These are phyloP conservation scores for Linnemannia schmuckeri DNA, from an alignment of 192 early-diverging fungal genomes.

Conservation along the genomic window DNA sequence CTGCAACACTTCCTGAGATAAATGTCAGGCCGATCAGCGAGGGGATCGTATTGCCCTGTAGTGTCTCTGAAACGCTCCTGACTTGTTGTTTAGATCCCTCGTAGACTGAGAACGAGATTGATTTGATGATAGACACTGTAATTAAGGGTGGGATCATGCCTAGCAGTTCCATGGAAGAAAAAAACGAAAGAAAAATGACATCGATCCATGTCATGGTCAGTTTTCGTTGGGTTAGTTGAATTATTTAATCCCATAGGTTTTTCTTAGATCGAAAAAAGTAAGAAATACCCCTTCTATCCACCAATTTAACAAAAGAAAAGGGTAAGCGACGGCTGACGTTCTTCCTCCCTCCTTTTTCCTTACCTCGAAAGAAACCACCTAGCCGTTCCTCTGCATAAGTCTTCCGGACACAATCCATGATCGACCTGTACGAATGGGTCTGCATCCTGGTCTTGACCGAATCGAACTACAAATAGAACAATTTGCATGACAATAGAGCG, in stretches of 20 bases:
- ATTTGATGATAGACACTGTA: conserved; percentile 88
- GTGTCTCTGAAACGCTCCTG: conserved; percentile 39
- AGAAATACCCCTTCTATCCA: not conserved
- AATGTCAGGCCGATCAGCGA: conserved; percentile 61
- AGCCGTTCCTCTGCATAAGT: conserved; percentile 88
- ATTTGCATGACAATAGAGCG: not conserved
- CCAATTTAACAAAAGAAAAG: not conserved
- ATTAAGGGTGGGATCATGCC: conserved; percentile 84
- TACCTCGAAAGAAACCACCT: conserved; percentile 89
- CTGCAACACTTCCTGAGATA: conserved; percentile 70
- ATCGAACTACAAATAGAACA: conserved; percentile 76
- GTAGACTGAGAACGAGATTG: conserved; percentile 93
- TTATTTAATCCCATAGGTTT: not conserved
- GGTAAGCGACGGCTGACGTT: not conserved
- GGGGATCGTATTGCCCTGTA: conserved; percentile 54
- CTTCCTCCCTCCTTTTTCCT: conserved; percentile 10
- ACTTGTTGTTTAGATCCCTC: conserved; percentile 76
- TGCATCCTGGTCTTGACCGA: conserved; percentile 98
- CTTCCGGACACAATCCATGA: conserved; percentile 78
- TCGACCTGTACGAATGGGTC: conserved; percentile 86
- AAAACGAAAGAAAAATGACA: not conserved
- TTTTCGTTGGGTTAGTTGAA: not conserved
- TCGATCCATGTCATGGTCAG: not conserved
- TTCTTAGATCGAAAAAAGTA: not conserved
- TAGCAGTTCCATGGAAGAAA: conserved; percentile 3